Conservation (phyloP, 179 eudicot genomes). For the Silene coronaria region DNA sequence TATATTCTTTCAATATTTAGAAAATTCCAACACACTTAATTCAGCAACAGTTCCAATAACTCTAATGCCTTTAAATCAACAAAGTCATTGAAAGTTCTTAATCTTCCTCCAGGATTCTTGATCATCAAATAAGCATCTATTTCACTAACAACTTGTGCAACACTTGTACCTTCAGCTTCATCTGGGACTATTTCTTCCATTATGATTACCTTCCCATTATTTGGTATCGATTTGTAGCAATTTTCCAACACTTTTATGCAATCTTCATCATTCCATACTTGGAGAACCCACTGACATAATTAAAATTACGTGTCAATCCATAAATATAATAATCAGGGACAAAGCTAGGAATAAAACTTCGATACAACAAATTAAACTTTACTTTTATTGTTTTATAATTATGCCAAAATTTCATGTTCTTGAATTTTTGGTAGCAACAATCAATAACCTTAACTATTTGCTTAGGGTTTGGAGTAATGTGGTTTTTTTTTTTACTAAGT, state of each 20-base stretch:
- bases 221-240: neutral
- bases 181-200: neutral
- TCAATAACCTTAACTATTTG: too few relatives aligned
- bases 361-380: too few relatives aligned
- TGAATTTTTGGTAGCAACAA: too few relatives aligned
- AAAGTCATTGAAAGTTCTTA: neutral
- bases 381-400: too few relatives aligned
- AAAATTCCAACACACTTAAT: neutral
- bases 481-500: too few relatives aligned
- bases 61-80: neutral
- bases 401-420: too few relatives aligned
- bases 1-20: neutral
- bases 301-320: too few relatives aligned
- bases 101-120: constrained; percentile 6
- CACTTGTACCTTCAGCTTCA: neutral
- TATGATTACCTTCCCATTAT: constrained; percentile 3
- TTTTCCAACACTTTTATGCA: constrained; percentile 4
- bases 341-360: too few relatives aligned
- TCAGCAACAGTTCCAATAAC: neutral
- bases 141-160: neutral
- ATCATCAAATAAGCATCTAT: neutral
- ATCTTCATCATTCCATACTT: neutral
- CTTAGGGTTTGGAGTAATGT: too few relatives aligned
- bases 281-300: constrained; percentile 1
- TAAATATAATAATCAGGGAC: too few relatives aligned